A percentile compares a stretch with the other conserved stretches of the same genome.
phyloP scores from a whole-genome alignment of 73 alveolate genomes.

The Tetrahymena thermophila region DNA sequence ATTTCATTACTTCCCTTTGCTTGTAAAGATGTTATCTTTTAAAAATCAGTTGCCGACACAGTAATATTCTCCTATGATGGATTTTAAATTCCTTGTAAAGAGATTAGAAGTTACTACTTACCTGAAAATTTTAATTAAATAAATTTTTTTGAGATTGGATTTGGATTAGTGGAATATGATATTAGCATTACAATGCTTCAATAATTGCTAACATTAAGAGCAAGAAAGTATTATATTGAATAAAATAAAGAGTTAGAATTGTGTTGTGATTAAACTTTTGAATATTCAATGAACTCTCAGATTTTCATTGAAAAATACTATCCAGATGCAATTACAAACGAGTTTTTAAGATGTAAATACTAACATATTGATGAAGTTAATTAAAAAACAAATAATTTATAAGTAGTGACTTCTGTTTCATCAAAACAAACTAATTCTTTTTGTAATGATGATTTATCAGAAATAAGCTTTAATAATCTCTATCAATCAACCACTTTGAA shows the following conservation, averaged over 20 bases:
- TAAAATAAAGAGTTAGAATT: neutral
- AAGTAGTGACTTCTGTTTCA: neutral
- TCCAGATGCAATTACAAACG: neutral
- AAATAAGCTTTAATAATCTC: neutral
- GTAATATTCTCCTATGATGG: neutral
- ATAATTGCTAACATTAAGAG: neutral
- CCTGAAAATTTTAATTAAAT: neutral
- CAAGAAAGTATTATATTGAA: neutral
- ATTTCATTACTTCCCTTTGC: neutral
- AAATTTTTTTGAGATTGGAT: neutral
- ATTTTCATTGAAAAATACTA: neutral
- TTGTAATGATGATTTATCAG: neutral
- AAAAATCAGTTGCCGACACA: neutral
- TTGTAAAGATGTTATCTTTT: neutral
- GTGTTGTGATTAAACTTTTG: neutral
- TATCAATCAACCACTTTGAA: neutral
- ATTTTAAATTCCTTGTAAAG: neutral
- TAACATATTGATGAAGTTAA: neutral
- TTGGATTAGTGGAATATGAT: neutral
- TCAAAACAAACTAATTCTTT: neutral
- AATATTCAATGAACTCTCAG: neutral
- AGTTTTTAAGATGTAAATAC: neutral
- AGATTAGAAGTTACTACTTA: neutral
- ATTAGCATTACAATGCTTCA: neutral
- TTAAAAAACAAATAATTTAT: neutral